A percentile compares a stretch with the other conserved stretches of the same genome.
These are phyloP conservation scores for Naganishia vishniacii DNA, from an alignment of 768 basidiomycete genomes.

Conservation along the genomic window DNA sequence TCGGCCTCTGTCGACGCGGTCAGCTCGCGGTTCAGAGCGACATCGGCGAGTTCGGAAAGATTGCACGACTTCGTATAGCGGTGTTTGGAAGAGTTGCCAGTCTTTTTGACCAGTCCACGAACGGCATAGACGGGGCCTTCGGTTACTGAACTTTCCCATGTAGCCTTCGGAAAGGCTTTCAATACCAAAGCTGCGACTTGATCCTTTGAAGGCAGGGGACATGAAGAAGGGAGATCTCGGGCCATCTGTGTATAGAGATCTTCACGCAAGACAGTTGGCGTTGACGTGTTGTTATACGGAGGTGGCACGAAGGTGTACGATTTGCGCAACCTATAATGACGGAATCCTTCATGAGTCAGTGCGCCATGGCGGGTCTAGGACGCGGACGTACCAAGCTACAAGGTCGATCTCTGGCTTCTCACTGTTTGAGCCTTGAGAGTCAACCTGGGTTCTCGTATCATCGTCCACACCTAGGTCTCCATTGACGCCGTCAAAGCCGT, in stretches of 20 bases:
- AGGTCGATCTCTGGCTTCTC: conserved; percentile 19
- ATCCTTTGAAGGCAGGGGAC: conserved; percentile 27
- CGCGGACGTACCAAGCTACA: conserved; percentile 16
- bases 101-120: conserved; percentile 21
- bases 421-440: neutral
- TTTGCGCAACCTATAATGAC: neutral
- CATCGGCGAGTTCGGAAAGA: conserved; percentile 26
- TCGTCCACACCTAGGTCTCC: conserved; percentile 12
- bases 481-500: conserved; percentile 10
- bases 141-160: conserved; percentile 22
- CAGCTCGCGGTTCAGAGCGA: conserved; percentile 23
- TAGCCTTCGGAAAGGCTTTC: conserved; percentile 27
- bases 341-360: no score
- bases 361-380: no score
- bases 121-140: conserved; percentile 25
- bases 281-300: conserved; percentile 4
- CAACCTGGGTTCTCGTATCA: conserved; percentile 6
- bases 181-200: conserved; percentile 25
- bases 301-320: conserved; percentile 10
- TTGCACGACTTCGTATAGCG: conserved; percentile 30
- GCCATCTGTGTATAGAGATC: conserved; percentile 27
- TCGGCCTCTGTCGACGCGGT: conserved; percentile 15
- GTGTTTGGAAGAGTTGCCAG: conserved; percentile 14
- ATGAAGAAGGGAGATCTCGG: conserved; percentile 22
- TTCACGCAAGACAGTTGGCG: conserved; percentile 17